A percentile compares a stretch with the other conserved stretches of the same genome.
Evolutionary conservation across 2,329 filamentous ascomycete genomes (phyloP).

Genomic region (Aspergillus ochraceus): DNA sequence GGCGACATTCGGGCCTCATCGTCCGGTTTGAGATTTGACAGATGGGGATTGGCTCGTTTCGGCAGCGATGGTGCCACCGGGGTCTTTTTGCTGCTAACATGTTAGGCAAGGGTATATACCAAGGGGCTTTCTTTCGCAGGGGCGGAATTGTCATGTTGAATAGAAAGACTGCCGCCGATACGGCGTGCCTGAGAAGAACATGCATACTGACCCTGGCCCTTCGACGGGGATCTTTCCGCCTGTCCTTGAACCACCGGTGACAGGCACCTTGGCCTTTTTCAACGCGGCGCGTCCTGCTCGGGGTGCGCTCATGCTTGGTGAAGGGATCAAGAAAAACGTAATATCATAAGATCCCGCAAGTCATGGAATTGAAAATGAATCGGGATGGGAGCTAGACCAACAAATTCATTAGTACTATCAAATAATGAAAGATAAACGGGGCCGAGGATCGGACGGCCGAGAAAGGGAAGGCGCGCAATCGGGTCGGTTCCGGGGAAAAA

Average conservation of each 20-base stretch:
- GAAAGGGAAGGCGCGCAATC: not conserved
- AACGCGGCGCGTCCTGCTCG: conserved; percentile 22
- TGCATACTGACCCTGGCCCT: conserved; percentile 21
- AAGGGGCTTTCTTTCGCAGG: not conserved
- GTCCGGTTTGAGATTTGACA: conserved; percentile 21
- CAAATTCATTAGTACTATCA: too few relatives aligned
- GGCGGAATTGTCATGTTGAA: not conserved
- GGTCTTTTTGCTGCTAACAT: conserved; percentile 10
- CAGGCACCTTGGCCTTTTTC: conserved; percentile 23
- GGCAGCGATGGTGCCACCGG: conserved; percentile 17
- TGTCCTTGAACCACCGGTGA: conserved; percentile 14
- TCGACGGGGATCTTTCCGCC: conserved; percentile 13
- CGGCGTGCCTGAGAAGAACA: not conserved
- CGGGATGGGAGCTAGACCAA: too few relatives aligned
- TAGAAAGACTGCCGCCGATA: not conserved
- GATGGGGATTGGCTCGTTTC: conserved; percentile 26
- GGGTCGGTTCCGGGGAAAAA: not conserved
- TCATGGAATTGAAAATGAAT: not conserved
- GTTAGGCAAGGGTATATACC: conserved; percentile 6
- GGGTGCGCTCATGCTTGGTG: conserved; percentile 27
- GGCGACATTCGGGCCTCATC: conserved; percentile 27
- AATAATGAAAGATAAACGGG: not conserved
- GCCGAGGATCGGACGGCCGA: conserved; percentile 6
- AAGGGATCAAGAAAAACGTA: not conserved
- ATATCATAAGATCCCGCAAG: not conserved